Percentiles rank a stretch among this genome's conserved stretches.
These are phyloP conservation scores for Lipomyces japonicus DNA, from an alignment of 805 yeast genomes.

Conservation along the genomic window DNA sequence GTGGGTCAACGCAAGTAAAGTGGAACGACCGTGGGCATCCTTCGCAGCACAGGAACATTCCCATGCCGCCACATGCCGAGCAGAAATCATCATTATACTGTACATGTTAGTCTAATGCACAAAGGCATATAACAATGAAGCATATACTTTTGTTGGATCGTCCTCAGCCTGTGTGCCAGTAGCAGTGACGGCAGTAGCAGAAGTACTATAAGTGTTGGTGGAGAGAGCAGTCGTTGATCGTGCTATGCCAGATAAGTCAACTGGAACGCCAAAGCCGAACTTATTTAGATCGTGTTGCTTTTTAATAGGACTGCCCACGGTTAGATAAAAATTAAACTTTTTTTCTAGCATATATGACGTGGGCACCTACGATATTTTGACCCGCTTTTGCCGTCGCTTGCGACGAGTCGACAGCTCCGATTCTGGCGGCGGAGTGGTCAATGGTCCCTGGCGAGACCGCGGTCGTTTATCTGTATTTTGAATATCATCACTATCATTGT, in stretches of 20 bases:
- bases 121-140: not conserved
- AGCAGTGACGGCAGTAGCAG: conserved; percentile 2
- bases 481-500: too few species aligned
- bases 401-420: conserved; percentile 7
- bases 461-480: not conserved
- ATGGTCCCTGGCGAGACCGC: not conserved
- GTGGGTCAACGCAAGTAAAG: conserved; percentile 87
- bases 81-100: conserved; percentile 78
- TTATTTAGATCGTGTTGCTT: conserved; percentile 38
- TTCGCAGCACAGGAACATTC: conserved; percentile 89
- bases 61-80: conserved; percentile 83
- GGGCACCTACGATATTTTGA: conserved; percentile 15
- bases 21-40: conserved; percentile 90
- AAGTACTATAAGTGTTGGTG: too few species aligned
- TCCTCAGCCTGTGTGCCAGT: conserved; percentile 34
- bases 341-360: not conserved
- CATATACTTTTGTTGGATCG: conserved; percentile 38
- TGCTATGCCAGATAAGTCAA: conserved; percentile 37
- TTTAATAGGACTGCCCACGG: conserved; percentile 23
- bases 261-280: conserved; percentile 43
- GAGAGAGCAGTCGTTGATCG: conserved; percentile 34
- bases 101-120: conserved; percentile 4
- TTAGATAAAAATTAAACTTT: not conserved
- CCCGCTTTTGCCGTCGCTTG: conserved; percentile 22
- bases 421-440: conserved; percentile 25